Evolutionary conservation across 306 rosid genomes (phyloP).

Genomic region (Fagus crenata): DNA sequence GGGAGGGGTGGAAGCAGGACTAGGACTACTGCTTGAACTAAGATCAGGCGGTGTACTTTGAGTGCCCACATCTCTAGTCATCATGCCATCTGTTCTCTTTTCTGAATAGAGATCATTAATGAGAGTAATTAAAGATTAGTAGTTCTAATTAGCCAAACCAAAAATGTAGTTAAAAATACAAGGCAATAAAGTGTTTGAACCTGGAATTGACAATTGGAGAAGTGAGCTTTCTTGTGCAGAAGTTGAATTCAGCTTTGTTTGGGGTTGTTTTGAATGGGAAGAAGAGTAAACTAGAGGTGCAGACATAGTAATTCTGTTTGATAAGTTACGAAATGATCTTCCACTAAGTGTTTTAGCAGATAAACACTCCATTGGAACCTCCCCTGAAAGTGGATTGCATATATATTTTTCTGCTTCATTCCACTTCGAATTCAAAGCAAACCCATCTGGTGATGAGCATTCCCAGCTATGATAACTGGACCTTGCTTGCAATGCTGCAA

Average conservation of each 20-base stretch:
- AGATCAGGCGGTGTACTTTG: constrained; percentile 63
- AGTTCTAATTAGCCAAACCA: constrained; percentile 1
- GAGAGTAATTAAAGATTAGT: neutral
- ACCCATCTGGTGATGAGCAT: constrained; percentile 78
- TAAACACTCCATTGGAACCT: constrained; percentile 89
- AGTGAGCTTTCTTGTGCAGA: constrained; percentile 40
- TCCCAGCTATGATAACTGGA: constrained; percentile 67
- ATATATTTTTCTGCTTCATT: constrained; percentile 94
- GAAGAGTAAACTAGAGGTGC: constrained; percentile 70
- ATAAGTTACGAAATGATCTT: constrained; percentile 64
- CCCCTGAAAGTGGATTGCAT: constrained; percentile 91
- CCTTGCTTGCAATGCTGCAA: constrained; percentile 82
- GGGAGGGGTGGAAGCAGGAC: constrained; percentile 66
- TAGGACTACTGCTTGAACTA: constrained; percentile 63
- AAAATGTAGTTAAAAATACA: neutral
- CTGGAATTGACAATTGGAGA: constrained; percentile 59
- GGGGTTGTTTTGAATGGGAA: constrained; percentile 42
- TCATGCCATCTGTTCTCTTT: constrained; percentile 51
- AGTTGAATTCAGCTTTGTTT: constrained; percentile 45
- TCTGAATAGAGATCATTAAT: constrained; percentile 35
- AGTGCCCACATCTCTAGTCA: constrained; percentile 78
- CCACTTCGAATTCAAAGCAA: constrained; percentile 94
- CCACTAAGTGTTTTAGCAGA: constrained; percentile 90
- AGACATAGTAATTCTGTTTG: constrained; percentile 65
- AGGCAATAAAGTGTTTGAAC: constrained; percentile 35